A percentile compares a stretch with the other conserved stretches of the same genome.
Conservation (phyloP, 257 asterid species). For the Plantago major region DNA sequence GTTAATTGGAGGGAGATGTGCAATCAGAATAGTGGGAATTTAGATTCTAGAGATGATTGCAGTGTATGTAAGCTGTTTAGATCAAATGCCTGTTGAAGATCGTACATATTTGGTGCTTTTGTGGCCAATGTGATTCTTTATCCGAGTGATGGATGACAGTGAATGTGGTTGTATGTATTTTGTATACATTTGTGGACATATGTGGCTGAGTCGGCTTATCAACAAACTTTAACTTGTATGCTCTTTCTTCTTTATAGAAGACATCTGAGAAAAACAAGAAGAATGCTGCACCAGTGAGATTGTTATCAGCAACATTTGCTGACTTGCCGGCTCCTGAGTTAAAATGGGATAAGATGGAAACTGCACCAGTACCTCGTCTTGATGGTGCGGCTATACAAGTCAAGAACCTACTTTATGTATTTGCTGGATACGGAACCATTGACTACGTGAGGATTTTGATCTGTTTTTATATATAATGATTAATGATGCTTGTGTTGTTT, state of each 20-base stretch:
- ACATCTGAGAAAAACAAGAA: slow-evolving; percentile 24
- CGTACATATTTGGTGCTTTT: too few species aligned
- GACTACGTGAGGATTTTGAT: slow-evolving; percentile 49
- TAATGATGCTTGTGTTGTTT: slow-evolving; percentile 13
- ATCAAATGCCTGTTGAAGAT: too few species aligned
- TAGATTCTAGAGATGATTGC: too few species aligned
- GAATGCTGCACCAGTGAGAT: slow-evolving; percentile 38
- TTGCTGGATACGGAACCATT: slow-evolving; percentile 97
- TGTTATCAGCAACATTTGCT: slow-evolving; percentile 78
- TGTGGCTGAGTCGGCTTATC: neutral
- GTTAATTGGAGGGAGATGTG: too few species aligned
- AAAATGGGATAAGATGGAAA: slow-evolving; percentile 85
- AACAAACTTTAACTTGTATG: neutral
- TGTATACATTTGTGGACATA: neutral
- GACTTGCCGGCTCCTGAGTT: slow-evolving; percentile 80
- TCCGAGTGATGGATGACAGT: too few species aligned
- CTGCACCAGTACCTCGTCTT: slow-evolving; percentile 92
- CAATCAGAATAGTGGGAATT: too few species aligned
- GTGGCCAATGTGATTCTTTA: too few species aligned
- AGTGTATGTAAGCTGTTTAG: too few species aligned
- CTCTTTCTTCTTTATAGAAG: slow-evolving; percentile 18
- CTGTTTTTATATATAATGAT: slow-evolving; percentile 1
- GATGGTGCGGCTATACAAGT: slow-evolving; percentile 94
- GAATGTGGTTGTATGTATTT: too few species aligned
- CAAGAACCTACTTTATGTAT: slow-evolving; percentile 73